Conservation (phyloP, 176 grass and related monocot genomes). For the Triticum dicoccoides region DNA sequence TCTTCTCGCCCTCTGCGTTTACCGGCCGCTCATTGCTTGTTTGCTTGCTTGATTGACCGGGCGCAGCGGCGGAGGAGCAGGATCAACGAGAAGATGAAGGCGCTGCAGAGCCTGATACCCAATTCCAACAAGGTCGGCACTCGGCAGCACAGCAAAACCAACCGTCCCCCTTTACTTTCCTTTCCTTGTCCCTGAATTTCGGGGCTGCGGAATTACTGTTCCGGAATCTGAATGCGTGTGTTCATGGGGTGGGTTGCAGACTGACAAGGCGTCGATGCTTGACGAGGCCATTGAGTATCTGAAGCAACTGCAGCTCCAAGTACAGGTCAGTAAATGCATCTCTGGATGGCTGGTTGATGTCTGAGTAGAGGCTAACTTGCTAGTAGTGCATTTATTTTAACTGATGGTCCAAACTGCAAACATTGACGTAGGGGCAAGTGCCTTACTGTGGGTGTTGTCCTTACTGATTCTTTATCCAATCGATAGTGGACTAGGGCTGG, state of each 20-base stretch:
- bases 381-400: background rate
- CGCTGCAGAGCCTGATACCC: conserved; percentile 89
- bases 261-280: conserved; percentile 98
- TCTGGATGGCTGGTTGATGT: background rate
- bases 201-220: background rate
- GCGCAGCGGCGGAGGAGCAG: conserved; percentile 81
- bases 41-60: background rate
- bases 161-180: background rate
- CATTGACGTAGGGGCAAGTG: background rate
- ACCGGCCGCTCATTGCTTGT: background rate
- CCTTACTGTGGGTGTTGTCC: background rate
- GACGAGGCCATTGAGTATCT: conserved; percentile 98
- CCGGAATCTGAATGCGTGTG: background rate
- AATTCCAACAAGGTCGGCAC: conserved; percentile 82
- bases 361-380: background rate
- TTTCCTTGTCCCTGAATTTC: background rate
- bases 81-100: conserved; percentile 99
- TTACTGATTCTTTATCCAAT: conserved; percentile 1
- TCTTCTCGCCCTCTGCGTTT: background rate
- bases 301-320: conserved; percentile 95
- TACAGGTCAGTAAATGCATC: conserved; percentile 57
- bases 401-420: background rate
- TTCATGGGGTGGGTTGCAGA: conserved; percentile 36
- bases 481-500: background rate
- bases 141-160: background rate